Base-by-base conservation (phyloP, 106 monocot species). In the Dactylorhiza incarnata region DNA sequence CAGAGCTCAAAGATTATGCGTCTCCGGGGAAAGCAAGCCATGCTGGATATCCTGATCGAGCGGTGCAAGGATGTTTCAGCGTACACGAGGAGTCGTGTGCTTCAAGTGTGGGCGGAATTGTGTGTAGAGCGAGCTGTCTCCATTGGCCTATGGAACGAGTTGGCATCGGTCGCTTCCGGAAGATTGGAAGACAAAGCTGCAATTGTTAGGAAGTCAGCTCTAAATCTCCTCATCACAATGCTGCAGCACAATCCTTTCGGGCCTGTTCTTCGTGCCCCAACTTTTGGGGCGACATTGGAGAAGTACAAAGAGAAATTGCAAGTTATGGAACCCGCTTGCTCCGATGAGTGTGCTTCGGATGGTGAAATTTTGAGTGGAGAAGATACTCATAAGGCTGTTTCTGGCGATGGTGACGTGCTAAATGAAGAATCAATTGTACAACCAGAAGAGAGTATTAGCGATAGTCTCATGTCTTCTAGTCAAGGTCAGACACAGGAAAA, bases 161-260 rank as follows among this genome's bases (percentile, higher is more conserved):
- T 99, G 75, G 99, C 94, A 46, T 73, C 52, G 10, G 69, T 94
- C 37, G 99, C 99, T 81, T 80, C 91, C 16, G 99, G 99, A 45
- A 83, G 99, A 77, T 72, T 99, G 89, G 99, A 92, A 81, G 99
- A 99, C 71, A 99, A 99, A 76, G 88, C 85, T 83, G 86, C 99
- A 17, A 83, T 94, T 10, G 99, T 99, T 67, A 91, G 99, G 68
- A 99, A 99, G 77, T 94, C 99, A 56, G 94, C 99, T 50, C 72
- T 99, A 53, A 82, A 87, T 80, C 70, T 99, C 65, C 91, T 99
- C 25, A 91, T 94, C 45, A 89, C 88, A 7, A 89, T 99, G 91
- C 74, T 99, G 65, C 99, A 99, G 73, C 89, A 99, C 43, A 99
- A 99, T 67, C 99, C 99, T 49, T 99, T 99, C 76, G 99, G 99